Base-by-base conservation (phyloP, 208 protist genomes). In the Leishmania arabica region DNA sequence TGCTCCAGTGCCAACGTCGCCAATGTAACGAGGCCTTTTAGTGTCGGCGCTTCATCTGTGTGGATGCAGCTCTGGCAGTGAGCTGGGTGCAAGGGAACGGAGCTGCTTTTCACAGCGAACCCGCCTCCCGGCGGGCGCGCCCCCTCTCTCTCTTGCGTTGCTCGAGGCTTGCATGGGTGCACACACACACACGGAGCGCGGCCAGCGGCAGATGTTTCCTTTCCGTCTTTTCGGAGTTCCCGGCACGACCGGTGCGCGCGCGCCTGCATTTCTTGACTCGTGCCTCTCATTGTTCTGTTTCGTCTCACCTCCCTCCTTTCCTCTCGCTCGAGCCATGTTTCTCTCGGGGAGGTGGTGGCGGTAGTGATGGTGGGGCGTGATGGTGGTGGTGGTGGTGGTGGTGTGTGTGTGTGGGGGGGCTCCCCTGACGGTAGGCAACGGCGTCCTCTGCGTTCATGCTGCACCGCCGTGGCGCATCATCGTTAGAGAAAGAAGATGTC, bases 11-110 rank as follows among this genome's bases (percentile, higher is more conserved):
- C 53, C 1, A 42, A 70, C 31, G 66, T 34, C 9, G 81, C 81
- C 69, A 79, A 73, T 27, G 76, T 84, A 42, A 79, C 75, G 64
- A 75, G 21, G 1, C 71, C 64, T 4, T 84, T 84, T 31, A 58
- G 75, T 6, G 54, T 4, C 1, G 58, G 66, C 71, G 70, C 65
- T 31, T 66, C 65, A 40, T 11, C 70, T n/a, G 58, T 82, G 15
- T 85, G 76, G 76, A 45, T 15, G 49, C 42, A 71, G 42, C 45
- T 79, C 15, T 79, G 76, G 76, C 7, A 56, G 56, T 77, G 37
- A 64, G 8, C 40, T 1, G 74, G 19, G 6, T 21, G 17, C 9
- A 51, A 45, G 15, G 34, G 37, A 31, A 21, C 3, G 21, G 56
- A 49, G 34, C 69, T 51, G 42, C 13, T 2, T 19, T 53, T 37